Conservation (phyloP, 371 early-diverging fungal genomes). For the Mucor indicus region DNA sequence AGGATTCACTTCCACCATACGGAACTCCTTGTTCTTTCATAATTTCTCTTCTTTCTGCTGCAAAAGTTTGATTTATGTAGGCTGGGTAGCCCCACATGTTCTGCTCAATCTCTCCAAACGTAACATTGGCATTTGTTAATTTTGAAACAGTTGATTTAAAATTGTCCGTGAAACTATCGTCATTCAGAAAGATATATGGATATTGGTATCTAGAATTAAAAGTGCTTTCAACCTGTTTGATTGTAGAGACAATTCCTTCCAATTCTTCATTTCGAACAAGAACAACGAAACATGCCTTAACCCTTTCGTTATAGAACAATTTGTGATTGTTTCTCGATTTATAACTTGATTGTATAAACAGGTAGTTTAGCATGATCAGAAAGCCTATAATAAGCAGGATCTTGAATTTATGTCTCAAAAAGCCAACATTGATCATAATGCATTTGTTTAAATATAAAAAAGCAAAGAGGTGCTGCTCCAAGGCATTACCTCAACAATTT, state of each 20-base stretch:
- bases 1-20: conserved; percentile 80
- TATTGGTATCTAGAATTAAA: conserved; percentile 84
- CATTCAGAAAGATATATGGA: conserved; percentile 85
- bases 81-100: conserved; percentile 80
- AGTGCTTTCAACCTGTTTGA: conserved; percentile 76
- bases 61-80: conserved; percentile 63
- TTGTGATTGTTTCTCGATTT: too few relatives aligned
- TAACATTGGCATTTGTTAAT: conserved; percentile 47
- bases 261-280: conserved; percentile 78
- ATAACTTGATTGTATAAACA: too few relatives aligned
- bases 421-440: neutral
- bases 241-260: conserved; percentile 61
- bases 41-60: conserved; percentile 47
- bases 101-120: conserved; percentile 52
- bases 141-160: conserved; percentile 59
- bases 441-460: neutral
- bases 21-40: conserved; percentile 63
- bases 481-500: too few relatives aligned
- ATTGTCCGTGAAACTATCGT: conserved; percentile 71
- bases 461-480: too few relatives aligned
- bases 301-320: too few relatives aligned
- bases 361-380: too few relatives aligned
- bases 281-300: conserved; percentile 51
- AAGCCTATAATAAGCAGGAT: too few relatives aligned
- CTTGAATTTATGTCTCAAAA: too few relatives aligned